Conservation (phyloP, 2,329 filamentous ascomycete genomes). For the Hypomyces perniciosus region DNA sequence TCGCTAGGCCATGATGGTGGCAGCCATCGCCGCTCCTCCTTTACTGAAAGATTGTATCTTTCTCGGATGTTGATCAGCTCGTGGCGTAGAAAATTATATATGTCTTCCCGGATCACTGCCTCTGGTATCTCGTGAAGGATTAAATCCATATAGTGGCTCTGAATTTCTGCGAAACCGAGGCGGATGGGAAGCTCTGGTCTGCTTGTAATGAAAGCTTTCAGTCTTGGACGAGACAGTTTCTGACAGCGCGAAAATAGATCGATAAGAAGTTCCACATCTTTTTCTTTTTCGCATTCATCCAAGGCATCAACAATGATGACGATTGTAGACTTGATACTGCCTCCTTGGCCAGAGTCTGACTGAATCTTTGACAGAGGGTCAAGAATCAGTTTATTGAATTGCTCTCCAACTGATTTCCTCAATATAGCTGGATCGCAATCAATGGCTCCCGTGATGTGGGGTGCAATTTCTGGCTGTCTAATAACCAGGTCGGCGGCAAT, state of each 20-base stretch:
- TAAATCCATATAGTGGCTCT: constrained; percentile 19
- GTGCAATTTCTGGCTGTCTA: constrained; percentile 21
- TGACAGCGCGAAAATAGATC: constrained; percentile 18
- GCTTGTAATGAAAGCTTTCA: constrained; percentile 35
- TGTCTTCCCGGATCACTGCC: constrained; percentile 29
- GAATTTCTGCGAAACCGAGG: constrained; percentile 26
- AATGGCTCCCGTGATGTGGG: constrained; percentile 22
- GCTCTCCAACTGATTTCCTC: constrained; percentile 23
- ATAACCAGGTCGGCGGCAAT: constrained; percentile 29
- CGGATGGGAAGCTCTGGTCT: constrained; percentile 33
- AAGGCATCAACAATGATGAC: constrained; percentile 31
- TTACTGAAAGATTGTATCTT: constrained; percentile 16
- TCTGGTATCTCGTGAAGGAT: constrained; percentile 31
- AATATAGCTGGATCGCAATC: constrained; percentile 24
- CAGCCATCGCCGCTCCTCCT: constrained; percentile 10
- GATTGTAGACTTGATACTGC: no score
- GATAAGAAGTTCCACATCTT: constrained; percentile 27
- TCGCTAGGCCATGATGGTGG: constrained; percentile 24
- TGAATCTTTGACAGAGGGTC: constrained; percentile 22
- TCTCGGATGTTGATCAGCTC: constrained; percentile 26
- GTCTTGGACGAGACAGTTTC: constrained; percentile 13
- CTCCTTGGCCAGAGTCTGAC: background rate
- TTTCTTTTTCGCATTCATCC: constrained; percentile 22
- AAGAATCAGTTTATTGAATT: constrained; percentile 35
- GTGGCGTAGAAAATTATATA: constrained; percentile 26